Evolutionary conservation across 208 protist genomes (phyloP).

Genomic region (Trypanosoma vivax): DNA sequence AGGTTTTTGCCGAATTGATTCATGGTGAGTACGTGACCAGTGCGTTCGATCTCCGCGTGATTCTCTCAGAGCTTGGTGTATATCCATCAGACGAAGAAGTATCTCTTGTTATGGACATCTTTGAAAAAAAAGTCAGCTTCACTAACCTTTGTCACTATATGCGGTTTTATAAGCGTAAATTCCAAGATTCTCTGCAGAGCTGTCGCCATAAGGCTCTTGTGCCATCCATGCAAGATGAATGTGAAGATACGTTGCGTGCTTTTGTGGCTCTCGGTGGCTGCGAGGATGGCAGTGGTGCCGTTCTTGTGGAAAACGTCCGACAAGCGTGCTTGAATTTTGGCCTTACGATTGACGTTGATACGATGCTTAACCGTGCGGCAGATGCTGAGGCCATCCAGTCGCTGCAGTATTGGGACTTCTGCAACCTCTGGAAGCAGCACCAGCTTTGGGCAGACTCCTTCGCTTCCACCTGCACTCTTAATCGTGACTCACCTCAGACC

Average conservation of each 20-base stretch:
- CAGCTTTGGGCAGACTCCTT: no score
- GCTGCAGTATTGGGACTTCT: slow-evolving; percentile 71
- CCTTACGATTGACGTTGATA: slow-evolving; percentile 76
- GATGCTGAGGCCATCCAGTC: slow-evolving; percentile 46
- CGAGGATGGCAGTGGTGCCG: slow-evolving; percentile 57
- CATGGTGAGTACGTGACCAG: slow-evolving; percentile 68
- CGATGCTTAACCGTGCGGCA: slow-evolving; percentile 34
- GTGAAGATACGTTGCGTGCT: slow-evolving; percentile 62
- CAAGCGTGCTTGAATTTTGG: slow-evolving; percentile 55
- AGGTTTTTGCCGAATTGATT: slow-evolving; percentile 32
- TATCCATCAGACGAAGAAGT: slow-evolving; percentile 71
- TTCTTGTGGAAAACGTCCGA: slow-evolving; percentile 37
- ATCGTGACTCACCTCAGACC: no score
- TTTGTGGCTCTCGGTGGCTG: slow-evolving; percentile 77
- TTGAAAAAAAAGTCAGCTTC: slow-evolving; percentile 57
- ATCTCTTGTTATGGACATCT: slow-evolving; percentile 41
- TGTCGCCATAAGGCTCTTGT: neutral
- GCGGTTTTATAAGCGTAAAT: slow-evolving; percentile 77
- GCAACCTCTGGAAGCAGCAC: slow-evolving; percentile 36
- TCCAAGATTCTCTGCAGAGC: slow-evolving; percentile 13
- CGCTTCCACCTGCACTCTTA: no score
- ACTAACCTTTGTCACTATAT: slow-evolving; percentile 60
- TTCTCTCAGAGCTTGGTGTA: slow-evolving; percentile 64
- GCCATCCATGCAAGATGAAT: slow-evolving; percentile 14
- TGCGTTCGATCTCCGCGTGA: slow-evolving; percentile 58